These are phyloP conservation scores for Penicillium goetzii DNA, from an alignment of 495 filamentous ascomycete species.

Conservation along the genomic window DNA sequence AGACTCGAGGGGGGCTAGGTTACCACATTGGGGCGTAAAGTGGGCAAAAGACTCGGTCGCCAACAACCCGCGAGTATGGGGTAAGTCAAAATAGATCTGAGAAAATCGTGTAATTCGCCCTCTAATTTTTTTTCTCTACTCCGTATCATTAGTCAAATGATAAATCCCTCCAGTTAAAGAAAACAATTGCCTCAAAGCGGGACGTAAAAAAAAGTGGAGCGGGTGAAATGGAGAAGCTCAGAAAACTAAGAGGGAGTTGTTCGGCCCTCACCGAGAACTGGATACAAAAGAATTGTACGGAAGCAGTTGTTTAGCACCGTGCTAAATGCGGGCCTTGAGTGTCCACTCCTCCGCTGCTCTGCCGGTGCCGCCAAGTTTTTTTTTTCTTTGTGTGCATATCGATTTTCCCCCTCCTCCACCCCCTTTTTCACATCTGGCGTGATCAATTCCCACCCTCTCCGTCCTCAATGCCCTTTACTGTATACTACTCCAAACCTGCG, in stretches of 20 bases:
- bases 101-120: background rate
- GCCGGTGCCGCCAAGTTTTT: background rate
- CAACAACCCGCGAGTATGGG: slow-evolving; percentile 3
- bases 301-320: slow-evolving; percentile 7
- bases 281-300: slow-evolving; percentile 17
- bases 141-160: background rate
- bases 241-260: slow-evolving; percentile 17
- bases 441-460: background rate
- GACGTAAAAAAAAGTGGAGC: slow-evolving; percentile 1
- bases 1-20: background rate
- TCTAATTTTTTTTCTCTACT: background rate
- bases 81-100: slow-evolving; percentile 3
- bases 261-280: slow-evolving; percentile 33
- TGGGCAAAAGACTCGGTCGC: background rate
- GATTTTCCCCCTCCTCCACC: background rate
- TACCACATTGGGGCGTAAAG: background rate
- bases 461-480: background rate
- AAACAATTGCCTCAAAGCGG: slow-evolving; percentile 11
- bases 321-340: slow-evolving; percentile 9
- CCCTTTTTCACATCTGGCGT: background rate
- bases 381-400: background rate
- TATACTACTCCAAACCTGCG: background rate
- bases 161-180: background rate
- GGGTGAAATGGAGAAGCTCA: background rate
- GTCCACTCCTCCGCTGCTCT: slow-evolving; percentile 11